These are phyloP conservation scores for Neohortaea acidophila DNA, from an alignment of 495 filamentous ascomycete genomes.

Conservation along the genomic window DNA sequence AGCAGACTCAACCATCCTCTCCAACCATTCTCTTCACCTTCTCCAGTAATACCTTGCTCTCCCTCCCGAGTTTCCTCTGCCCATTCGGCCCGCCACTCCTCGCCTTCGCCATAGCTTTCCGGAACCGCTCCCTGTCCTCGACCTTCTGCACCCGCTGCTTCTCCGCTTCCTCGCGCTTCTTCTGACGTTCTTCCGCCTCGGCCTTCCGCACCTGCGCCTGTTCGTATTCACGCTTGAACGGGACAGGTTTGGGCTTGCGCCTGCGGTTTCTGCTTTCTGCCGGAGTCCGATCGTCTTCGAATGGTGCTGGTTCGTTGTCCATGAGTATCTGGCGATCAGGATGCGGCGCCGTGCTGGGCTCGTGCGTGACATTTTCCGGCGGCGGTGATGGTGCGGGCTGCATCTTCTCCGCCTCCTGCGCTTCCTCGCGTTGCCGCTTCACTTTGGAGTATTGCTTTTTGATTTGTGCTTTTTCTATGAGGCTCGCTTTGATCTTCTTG, in stretches of 20 bases:
- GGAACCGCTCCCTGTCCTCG: conserved; percentile 28
- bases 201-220: conserved; percentile 49
- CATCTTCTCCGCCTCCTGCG: conserved; percentile 13
- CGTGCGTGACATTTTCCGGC: background rate
- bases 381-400: conserved; percentile 17
- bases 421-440: conserved; percentile 40
- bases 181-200: conserved; percentile 45
- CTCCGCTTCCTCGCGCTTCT: conserved; percentile 22
- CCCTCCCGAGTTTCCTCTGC: conserved; percentile 66
- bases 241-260: conserved; percentile 40
- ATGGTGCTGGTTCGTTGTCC: background rate
- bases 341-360: conserved; percentile 6
- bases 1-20: conserved; percentile 3
- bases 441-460: conserved; percentile 88
- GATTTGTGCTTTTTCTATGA: conserved; percentile 87
- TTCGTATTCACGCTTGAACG: conserved; percentile 64
- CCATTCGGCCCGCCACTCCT: conserved; percentile 59
- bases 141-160: conserved; percentile 36
- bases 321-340: conserved; percentile 15
- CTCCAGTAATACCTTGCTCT: conserved; percentile 69
- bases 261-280: conserved; percentile 12
- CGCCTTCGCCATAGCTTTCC: conserved; percentile 46
- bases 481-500: conserved; percentile 76
- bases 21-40: conserved; percentile 58
- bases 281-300: conserved; percentile 16